Percentiles rank a stretch among this genome's conserved stretches.
These are phyloP conservation scores for Xylaria nigripes DNA, from an alignment of 495 filamentous ascomycete genomes.

Conservation along the genomic window DNA sequence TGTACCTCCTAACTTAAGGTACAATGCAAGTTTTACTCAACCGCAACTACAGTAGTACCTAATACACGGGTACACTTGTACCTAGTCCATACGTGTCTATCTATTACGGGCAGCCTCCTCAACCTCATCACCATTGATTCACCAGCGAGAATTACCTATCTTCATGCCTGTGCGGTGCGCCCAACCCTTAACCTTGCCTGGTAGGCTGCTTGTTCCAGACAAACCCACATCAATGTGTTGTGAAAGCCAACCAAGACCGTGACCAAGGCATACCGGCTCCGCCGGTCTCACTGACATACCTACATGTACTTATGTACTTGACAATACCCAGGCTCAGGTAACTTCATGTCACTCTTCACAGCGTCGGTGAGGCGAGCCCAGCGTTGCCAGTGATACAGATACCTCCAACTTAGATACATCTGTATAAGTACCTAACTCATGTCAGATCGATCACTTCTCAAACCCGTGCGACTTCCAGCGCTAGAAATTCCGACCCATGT, in stretches of 20 bases:
- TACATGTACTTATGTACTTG: too few species aligned
- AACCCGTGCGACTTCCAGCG: neutral
- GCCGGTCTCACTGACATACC: neutral
- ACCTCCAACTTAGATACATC: too few species aligned
- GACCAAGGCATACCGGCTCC: neutral
- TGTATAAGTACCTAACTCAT: too few species aligned
- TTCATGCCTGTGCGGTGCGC: neutral
- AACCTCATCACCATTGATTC: too few species aligned
- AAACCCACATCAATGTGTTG: neutral
- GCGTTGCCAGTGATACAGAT: neutral
- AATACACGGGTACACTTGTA: too few species aligned
- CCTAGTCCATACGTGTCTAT: too few species aligned
- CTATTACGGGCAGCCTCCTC: neutral
- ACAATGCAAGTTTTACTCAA: too few species aligned
- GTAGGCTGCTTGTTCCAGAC: neutral
- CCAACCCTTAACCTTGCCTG: neutral
- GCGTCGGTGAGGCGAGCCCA: neutral
- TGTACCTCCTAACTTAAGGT: too few species aligned
- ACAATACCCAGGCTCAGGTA: neutral
- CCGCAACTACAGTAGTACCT: too few species aligned
- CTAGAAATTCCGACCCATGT: too few species aligned
- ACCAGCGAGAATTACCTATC: too few species aligned
- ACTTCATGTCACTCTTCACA: neutral
- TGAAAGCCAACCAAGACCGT: neutral
- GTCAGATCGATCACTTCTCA: neutral